A percentile compares a stretch with the other conserved stretches of the same genome.
Conservation (phyloP, 176 grass and related monocot genomes). For the Cocos nucifera region DNA sequence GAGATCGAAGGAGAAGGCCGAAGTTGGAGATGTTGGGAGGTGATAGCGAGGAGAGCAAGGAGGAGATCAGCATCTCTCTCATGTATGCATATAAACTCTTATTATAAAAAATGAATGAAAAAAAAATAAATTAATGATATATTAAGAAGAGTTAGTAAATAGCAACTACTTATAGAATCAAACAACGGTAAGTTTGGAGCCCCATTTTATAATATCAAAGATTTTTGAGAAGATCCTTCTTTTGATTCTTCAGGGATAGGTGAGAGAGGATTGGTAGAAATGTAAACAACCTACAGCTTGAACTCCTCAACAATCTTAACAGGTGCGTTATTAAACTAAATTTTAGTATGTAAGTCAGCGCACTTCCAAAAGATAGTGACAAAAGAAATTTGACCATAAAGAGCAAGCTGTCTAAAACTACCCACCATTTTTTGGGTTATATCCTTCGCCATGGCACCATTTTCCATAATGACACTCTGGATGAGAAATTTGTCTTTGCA, state of each 20-base stretch:
- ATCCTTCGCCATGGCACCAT: slow-evolving; percentile 36
- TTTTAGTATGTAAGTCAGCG: neutral
- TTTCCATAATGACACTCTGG: too few relatives aligned
- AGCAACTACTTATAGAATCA: slow-evolving; percentile 56
- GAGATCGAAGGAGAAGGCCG: too few relatives aligned
- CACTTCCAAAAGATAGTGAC: neutral
- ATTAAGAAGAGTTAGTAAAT: neutral
- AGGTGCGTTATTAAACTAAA: slow-evolving; percentile 85
- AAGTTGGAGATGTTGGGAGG: too few relatives aligned
- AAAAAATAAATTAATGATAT: too few relatives aligned
- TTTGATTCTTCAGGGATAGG: slow-evolving; percentile 66
- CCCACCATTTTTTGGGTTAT: slow-evolving; percentile 66
- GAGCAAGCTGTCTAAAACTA: neutral
- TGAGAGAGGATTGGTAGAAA: slow-evolving; percentile 46
- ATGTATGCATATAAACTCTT: neutral
- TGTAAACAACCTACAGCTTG: slow-evolving; percentile 82
- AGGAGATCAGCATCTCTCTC: too few relatives aligned
- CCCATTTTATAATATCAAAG: slow-evolving; percentile 58
- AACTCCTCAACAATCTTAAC: slow-evolving; percentile 81
- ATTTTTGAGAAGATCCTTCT: slow-evolving; percentile 61
- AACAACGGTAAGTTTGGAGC: too few relatives aligned
- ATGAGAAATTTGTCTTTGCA: slow-evolving; percentile 96
- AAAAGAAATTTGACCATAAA: too few relatives aligned
- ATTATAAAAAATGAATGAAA: neutral
- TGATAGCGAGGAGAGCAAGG: too few relatives aligned